Percentiles rank a stretch among this genome's conserved stretches.
Conservation (phyloP, 2,329 filamentous ascomycete genomes). For the Ophiostoma sp. region DNA sequence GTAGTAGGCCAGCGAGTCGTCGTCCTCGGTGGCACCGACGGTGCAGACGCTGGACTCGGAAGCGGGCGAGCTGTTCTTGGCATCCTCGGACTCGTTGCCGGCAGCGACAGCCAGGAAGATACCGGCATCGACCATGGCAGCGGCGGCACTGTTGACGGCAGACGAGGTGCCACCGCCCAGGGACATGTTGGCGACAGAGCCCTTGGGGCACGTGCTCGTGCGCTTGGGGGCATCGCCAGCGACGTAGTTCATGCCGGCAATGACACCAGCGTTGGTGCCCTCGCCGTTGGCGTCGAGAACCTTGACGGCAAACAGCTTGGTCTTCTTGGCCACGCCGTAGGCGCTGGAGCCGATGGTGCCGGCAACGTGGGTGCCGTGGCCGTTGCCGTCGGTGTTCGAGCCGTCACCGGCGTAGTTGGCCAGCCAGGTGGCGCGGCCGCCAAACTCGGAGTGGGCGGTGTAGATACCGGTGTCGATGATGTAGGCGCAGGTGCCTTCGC, state of each 20-base stretch:
- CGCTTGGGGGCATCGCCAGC: constrained; percentile 77
- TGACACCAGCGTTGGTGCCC: constrained; percentile 96
- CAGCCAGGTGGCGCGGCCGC: constrained; percentile 91
- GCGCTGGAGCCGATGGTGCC: constrained; percentile 97
- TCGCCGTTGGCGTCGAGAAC: constrained; percentile 95
- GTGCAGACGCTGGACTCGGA: constrained; percentile 87
- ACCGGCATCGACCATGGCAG: constrained; percentile 84
- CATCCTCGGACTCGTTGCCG: constrained; percentile 97
- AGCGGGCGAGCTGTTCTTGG: constrained; percentile 98
- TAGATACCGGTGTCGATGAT: constrained; percentile 98
- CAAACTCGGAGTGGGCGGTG: constrained; percentile 89
- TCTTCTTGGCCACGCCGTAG: constrained; percentile 99
- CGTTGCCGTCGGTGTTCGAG: constrained; percentile 88
- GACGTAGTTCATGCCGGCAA: constrained; percentile 96
- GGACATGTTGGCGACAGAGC: constrained; percentile 98
- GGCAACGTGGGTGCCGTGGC: constrained; percentile 98
- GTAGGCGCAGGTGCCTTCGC: constrained; percentile 97
- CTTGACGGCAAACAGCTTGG: constrained; percentile 94
- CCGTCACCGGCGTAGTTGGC: constrained; percentile 88
- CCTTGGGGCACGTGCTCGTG: constrained; percentile 96
- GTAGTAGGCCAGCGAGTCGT: constrained; percentile 98
- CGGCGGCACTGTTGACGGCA: constrained; percentile 84
- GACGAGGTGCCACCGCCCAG: constrained; percentile 95
- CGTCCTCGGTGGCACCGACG: constrained; percentile 88
- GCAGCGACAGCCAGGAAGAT: constrained; percentile 97